These are phyloP conservation scores for Verticillium albo-atrum DNA, from an alignment of 2,329 filamentous ascomycete species.

Conservation along the genomic window DNA sequence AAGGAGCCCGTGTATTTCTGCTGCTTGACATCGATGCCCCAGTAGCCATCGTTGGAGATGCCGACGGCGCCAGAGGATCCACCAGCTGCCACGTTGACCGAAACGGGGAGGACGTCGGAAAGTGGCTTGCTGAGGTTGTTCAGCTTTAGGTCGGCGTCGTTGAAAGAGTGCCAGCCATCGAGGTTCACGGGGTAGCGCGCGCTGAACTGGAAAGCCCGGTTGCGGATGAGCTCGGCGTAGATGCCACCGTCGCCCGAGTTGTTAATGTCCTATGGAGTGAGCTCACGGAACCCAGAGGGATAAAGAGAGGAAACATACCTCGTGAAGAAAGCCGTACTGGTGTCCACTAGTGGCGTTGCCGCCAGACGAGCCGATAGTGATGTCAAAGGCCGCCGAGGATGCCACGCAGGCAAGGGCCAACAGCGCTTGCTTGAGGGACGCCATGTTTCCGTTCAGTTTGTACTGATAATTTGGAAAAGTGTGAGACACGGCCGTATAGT, in stretches of 20 bases:
- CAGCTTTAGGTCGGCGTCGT: constrained; percentile 39
- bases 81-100: constrained; percentile 38
- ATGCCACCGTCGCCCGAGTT: constrained; percentile 69
- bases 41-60: constrained; percentile 50
- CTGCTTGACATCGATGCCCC: constrained; percentile 49
- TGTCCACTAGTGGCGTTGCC: constrained; percentile 38
- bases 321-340: constrained; percentile 41
- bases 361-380: constrained; percentile 29
- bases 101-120: constrained; percentile 46
- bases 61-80: constrained; percentile 31
- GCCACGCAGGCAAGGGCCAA: constrained; percentile 2
- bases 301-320: constrained; percentile 21
- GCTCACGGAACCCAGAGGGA: background rate
- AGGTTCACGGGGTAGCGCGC: constrained; percentile 36
- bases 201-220: constrained; percentile 63
- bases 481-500: background rate
- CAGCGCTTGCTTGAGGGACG: background rate
- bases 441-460: background rate
- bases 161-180: constrained; percentile 39
- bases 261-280: constrained; percentile 49
- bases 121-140: constrained; percentile 42
- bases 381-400: constrained; percentile 32
- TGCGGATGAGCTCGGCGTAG: constrained; percentile 67
- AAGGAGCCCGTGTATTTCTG: constrained; percentile 46
- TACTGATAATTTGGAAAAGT: background rate